phyloP scores from a whole-genome alignment of 1,284 basidiomycete genomes.

The Pterula multifida region DNA sequence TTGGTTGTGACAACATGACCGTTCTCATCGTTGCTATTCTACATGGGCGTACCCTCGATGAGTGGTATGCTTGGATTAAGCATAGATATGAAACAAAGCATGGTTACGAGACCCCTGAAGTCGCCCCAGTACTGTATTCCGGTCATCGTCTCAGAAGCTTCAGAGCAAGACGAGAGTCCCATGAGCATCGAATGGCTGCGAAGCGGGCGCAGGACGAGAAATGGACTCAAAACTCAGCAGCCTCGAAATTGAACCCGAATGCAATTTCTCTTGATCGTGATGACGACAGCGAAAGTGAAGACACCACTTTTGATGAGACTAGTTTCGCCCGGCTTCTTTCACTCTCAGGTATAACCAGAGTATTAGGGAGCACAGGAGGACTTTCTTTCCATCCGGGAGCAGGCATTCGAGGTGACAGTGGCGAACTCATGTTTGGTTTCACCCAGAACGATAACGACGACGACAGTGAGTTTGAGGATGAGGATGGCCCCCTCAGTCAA shows the following conservation, averaged over 20 bases:
- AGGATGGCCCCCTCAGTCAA: constrained; percentile 33
- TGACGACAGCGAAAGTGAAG: constrained; percentile 8
- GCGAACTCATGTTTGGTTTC: constrained; percentile 44
- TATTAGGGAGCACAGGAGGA: constrained; percentile 37
- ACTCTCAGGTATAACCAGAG: constrained; percentile 26
- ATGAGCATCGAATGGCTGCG: constrained; percentile 28
- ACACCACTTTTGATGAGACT: not conserved
- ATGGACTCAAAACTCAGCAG: constrained; percentile 15
- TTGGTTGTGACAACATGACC: constrained; percentile 99
- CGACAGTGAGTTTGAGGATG: constrained; percentile 36
- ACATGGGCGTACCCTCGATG: constrained; percentile 76
- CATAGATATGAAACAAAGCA: constrained; percentile 70
- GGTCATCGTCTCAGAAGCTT: constrained; percentile 45
- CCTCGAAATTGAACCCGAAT: constrained; percentile 1
- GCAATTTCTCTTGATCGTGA: constrained; percentile 9
- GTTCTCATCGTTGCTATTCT: constrained; percentile 85
- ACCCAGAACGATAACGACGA: constrained; percentile 42
- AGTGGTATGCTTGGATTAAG: constrained; percentile 91
- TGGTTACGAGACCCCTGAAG: constrained; percentile 61
- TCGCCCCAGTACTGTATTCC: constrained; percentile 59
- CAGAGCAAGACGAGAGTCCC: constrained; percentile 41
- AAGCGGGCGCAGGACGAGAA: constrained; percentile 36
- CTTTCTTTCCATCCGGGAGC: constrained; percentile 45
- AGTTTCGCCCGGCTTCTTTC: constrained; percentile 13
- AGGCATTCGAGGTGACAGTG: constrained; percentile 34